Evolutionary conservation across 805 yeast species (phyloP).

Genomic region (Metschnikowia orientalis): DNA sequence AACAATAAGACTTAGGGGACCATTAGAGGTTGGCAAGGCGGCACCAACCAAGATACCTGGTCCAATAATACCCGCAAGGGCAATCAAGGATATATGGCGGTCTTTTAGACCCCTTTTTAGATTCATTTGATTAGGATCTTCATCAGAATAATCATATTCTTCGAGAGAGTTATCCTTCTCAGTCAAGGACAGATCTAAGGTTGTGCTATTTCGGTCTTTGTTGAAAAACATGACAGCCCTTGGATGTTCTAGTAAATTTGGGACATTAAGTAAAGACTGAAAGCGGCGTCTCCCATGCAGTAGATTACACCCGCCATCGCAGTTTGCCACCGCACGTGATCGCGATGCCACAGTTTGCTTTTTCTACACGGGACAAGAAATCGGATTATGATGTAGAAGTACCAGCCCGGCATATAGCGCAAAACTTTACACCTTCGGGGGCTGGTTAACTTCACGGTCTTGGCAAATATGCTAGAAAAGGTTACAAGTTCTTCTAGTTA

Average conservation of each 20-base stretch:
- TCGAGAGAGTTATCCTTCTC: constrained; percentile 7
- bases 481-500: constrained; percentile 16
- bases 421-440: constrained; percentile 14
- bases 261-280: background rate
- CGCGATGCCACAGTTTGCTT: too few species aligned
- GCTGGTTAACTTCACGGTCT: constrained; percentile 19
- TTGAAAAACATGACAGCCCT: constrained; percentile 9
- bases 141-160: constrained; percentile 9
- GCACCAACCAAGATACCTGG: constrained; percentile 56
- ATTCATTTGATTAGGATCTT: constrained; percentile 17
- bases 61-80: constrained; percentile 56
- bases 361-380: too few species aligned
- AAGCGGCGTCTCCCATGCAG: background rate
- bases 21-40: constrained; percentile 45
- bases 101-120: constrained; percentile 46
- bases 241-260: background rate
- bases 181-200: constrained; percentile 4
- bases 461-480: constrained; percentile 14
- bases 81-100: constrained; percentile 48
- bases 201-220: background rate
- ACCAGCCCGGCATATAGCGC: constrained; percentile 12
- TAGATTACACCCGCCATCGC: background rate
- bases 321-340: too few species aligned
- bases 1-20: constrained; percentile 49
- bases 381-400: constrained; percentile 18